Conservation (phyloP, 2,329 filamentous ascomycete genomes). For the Arthrobotrys pseudoclavata region DNA sequence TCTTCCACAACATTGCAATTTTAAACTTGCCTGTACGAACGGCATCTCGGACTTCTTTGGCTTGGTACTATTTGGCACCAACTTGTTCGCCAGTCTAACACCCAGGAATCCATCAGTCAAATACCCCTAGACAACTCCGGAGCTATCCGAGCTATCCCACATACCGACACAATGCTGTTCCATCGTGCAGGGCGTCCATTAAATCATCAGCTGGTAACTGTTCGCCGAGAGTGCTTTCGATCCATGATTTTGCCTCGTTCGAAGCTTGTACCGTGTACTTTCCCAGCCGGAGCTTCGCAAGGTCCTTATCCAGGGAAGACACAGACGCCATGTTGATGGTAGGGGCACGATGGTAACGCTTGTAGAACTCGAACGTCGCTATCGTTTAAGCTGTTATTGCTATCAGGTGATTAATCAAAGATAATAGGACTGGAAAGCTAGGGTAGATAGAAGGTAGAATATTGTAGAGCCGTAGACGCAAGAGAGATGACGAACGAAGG, state of each 20-base stretch:
- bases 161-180: conserved; percentile 91
- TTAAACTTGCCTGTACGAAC: conserved; percentile 79
- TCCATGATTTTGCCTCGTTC: conserved; percentile 86
- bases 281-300: conserved; percentile 91
- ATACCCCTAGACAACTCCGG: conserved; percentile 16
- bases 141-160: conserved; percentile 63
- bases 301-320: conserved; percentile 90
- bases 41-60: conserved; percentile 96
- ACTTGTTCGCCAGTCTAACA: conserved; percentile 41
- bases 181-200: conserved; percentile 88
- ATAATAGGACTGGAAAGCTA: not conserved
- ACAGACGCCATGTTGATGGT: conserved; percentile 83
- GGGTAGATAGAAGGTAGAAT: conserved; percentile 11
- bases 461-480: conserved; percentile 6
- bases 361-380: conserved; percentile 44
- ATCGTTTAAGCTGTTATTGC: conserved; percentile 10
- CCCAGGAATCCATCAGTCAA: not conserved
- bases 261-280: conserved; percentile 93
- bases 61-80: conserved; percentile 36
- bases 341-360: conserved; percentile 34
- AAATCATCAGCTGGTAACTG: conserved; percentile 77
- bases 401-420: not conserved
- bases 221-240: conserved; percentile 83
- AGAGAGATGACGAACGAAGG: conserved; percentile 16
- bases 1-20: not conserved